Evolutionary conservation across 2,329 filamentous ascomycete species (phyloP).

Genomic region (Fusarium tjaetaba): DNA sequence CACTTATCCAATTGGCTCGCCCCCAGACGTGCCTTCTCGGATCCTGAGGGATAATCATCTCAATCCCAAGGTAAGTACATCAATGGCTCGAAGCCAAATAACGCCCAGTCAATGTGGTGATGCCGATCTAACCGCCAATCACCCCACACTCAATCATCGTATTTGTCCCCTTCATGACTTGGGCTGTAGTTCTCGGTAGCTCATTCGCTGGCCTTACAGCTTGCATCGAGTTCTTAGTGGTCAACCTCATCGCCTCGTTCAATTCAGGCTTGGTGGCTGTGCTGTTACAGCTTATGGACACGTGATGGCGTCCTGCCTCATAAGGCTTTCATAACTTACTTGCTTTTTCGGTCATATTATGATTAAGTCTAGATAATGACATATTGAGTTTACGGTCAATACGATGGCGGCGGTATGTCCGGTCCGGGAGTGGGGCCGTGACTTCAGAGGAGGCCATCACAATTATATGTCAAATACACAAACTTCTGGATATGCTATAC

Average conservation of each 20-base stretch:
- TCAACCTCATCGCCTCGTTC: not conserved
- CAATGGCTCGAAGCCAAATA: not conserved
- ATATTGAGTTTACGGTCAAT: not conserved
- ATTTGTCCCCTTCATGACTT: conserved; percentile 8
- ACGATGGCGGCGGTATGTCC: not conserved
- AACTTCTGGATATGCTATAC: not conserved
- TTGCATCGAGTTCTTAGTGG: not conserved
- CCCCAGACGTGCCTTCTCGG: no score
- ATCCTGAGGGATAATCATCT: no score
- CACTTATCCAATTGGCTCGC: no score
- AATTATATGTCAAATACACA: not conserved
- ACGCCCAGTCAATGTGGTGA: not conserved
- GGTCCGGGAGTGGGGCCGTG: conserved; percentile 1
- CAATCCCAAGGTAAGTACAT: no score
- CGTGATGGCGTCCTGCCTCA: conserved; percentile 5
- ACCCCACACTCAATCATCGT: conserved; percentile 21
- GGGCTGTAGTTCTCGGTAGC: not conserved
- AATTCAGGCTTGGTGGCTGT: conserved; percentile 17
- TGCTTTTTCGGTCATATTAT: not conserved
- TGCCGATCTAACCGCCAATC: conserved; percentile 3
- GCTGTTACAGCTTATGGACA: not conserved
- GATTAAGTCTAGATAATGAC: not conserved
- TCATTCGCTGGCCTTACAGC: conserved; percentile 4
- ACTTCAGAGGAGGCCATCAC: not conserved
- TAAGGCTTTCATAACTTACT: not conserved